Percentiles rank a stretch among this genome's conserved stretches.
Conservation (phyloP, 2,329 filamentous ascomycete species). For the Phaeosphaeriaceae sp. region DNA sequence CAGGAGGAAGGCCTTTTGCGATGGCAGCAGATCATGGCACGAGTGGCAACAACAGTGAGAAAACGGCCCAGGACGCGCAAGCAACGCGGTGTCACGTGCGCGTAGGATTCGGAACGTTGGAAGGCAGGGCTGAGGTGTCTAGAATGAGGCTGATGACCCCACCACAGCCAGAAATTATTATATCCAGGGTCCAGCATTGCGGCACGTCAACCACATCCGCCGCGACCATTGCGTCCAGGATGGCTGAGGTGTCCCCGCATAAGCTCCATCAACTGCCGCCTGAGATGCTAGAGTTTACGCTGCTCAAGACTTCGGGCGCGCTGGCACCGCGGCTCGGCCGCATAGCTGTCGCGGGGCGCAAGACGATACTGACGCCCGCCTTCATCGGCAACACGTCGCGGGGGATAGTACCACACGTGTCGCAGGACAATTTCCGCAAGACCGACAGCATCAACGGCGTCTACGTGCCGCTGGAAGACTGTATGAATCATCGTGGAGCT, state of each 20-base stretch:
- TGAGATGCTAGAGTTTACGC: constrained; percentile 55
- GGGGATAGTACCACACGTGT: constrained; percentile 84
- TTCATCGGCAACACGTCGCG: constrained; percentile 82
- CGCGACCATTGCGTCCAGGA: neutral
- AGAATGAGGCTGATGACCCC: neutral
- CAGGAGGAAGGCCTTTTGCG: neutral
- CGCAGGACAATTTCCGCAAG: constrained; percentile 78
- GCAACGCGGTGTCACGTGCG: neutral
- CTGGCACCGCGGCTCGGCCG: constrained; percentile 71
- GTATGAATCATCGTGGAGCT: constrained; percentile 62
- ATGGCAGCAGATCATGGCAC: neutral
- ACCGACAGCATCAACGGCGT: constrained; percentile 71
- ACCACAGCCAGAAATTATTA: neutral
- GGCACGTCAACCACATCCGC: neutral
- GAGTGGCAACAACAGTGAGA: neutral
- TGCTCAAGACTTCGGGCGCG: constrained; percentile 48
- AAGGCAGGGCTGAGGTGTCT: too few relatives aligned
- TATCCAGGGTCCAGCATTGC: neutral
- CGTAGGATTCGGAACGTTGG: too few relatives aligned
- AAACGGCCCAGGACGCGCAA: neutral
- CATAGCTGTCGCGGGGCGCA: constrained; percentile 68
- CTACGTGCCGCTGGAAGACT: constrained; percentile 90
- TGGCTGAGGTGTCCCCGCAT: neutral
- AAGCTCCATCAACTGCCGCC: constrained; percentile 36
- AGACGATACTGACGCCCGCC: constrained; percentile 79